Base-by-base conservation (phyloP, 176 grass and related monocot genomes). In the Cenchrus purpureus region DNA sequence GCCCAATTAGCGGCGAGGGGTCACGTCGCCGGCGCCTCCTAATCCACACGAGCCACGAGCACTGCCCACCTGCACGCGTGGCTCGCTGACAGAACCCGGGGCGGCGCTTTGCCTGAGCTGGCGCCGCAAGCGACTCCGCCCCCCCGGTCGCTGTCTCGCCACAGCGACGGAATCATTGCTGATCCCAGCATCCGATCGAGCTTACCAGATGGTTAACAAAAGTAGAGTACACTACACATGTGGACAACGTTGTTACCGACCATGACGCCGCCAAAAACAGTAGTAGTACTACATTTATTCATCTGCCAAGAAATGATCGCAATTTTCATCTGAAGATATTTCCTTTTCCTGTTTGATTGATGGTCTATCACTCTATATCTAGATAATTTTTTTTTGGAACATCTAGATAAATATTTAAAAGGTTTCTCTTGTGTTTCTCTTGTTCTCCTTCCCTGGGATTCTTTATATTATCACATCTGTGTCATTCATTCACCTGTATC, bases 21-120 rank as follows among this genome's bases (percentile, higher is more conserved):
- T 77, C 83, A 82, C 78, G 56, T 82, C 82, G n/a, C 22, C 44
- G 16, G 25, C 12, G 84, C 88, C 88, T 83, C 84, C 79, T 7
- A 87, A 90, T 16, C 79, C 74, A 74, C 79, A 52, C 40, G 58
- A 12, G 10, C 88, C 88, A 86, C 79, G 19, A 67, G 73, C 20
- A 0, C 10, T 31, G 65, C 73, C 79, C 0, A 20, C 63, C 86
- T 42, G 86, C 45, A 69, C 86, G 62, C 86, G 80, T 88, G 86
- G 73, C 79, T 16, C 73, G 11, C 54, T 34, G 55, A 71, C 79
- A 48, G 71, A 64, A 46, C 55, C 78, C 48, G 1, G 78, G 64
- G 16, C 72, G 88, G 83, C 83, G 55, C 50, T 20, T 37, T 20
- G n/a, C 19, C 78, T 65, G 88, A 82, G 88, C 78, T 82, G 88